Percentiles rank a stretch among this genome's conserved stretches.
phyloP scores from a whole-genome alignment of 139 green algal genomes.

The Tetraselmis striata region DNA sequence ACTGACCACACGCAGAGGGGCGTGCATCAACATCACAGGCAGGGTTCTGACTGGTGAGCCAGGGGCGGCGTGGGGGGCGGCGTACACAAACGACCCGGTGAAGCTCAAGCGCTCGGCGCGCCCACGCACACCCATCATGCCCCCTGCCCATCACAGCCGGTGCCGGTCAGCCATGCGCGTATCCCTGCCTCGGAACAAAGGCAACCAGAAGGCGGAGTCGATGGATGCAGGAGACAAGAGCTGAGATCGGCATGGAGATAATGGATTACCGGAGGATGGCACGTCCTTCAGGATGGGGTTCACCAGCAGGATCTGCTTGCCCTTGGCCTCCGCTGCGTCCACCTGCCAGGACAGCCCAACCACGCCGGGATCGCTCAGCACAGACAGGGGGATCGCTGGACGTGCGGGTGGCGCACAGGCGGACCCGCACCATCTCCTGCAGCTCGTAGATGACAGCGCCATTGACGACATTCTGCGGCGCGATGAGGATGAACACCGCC shows the following conservation, averaged over 20 bases:
- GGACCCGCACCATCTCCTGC: conserved; percentile 34
- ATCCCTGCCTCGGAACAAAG: too few relatives aligned
- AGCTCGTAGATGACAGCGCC: conserved; percentile 51
- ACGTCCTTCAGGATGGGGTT: conserved; percentile 58
- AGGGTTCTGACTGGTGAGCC: too few relatives aligned
- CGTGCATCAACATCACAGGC: too few relatives aligned
- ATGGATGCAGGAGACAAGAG: too few relatives aligned
- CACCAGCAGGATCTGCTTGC: conserved; percentile 51
- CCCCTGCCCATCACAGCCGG: background rate
- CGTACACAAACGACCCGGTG: conserved; percentile 26
- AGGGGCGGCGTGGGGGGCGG: too few relatives aligned
- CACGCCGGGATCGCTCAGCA: background rate
- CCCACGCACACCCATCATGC: background rate
- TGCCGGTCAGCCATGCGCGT: background rate
- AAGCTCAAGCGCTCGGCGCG: conserved; percentile 38
- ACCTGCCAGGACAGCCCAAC: conserved; percentile 16
- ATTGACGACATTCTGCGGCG: conserved; percentile 67
- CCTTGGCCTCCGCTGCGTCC: conserved; percentile 24
- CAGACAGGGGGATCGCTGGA: too few relatives aligned
- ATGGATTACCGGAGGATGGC: conserved; percentile 17
- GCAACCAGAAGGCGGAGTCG: too few relatives aligned
- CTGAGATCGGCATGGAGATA: too few relatives aligned
- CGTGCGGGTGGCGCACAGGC: too few relatives aligned
- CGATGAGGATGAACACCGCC: conserved; percentile 25
- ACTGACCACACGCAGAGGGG: too few relatives aligned